Evolutionary conservation across 2,329 filamentous ascomycete species (phyloP).

Genomic region (Neurospora crassa): DNA sequence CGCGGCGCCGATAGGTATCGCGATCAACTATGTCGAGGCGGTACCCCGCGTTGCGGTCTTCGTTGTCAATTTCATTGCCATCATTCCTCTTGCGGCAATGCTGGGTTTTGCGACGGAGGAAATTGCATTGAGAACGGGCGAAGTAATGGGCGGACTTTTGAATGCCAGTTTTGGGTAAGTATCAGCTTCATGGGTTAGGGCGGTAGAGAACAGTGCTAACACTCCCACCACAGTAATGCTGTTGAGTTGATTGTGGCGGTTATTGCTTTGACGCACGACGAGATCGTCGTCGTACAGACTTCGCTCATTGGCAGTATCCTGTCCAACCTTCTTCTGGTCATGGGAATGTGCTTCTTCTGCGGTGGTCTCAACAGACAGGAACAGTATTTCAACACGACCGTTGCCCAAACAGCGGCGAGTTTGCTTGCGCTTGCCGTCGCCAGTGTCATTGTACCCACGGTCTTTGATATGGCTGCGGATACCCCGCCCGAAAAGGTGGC

Average conservation of each 20-base stretch:
- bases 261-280: conserved; percentile 63
- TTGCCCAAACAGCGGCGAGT: conserved; percentile 81
- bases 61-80: conserved; percentile 87
- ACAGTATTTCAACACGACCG: conserved; percentile 86
- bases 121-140: conserved; percentile 70
- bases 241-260: conserved; percentile 85
- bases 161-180: conserved; percentile 80
- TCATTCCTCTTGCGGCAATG: conserved; percentile 80
- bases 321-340: conserved; percentile 78
- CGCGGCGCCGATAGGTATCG: conserved; percentile 72
- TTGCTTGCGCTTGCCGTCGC: conserved; percentile 71
- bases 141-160: conserved; percentile 78
- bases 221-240: conserved; percentile 50
- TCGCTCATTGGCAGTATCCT: conserved; percentile 87
- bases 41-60: conserved; percentile 60
- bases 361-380: conserved; percentile 69
- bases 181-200: neutral
- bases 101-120: conserved; percentile 86
- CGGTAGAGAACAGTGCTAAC: conserved; percentile 5
- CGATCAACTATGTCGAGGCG: conserved; percentile 50
- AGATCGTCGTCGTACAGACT: conserved; percentile 82
- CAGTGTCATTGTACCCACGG: conserved; percentile 80
- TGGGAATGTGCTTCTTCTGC: conserved; percentile 90
- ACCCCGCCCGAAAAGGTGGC: conserved; percentile 42
- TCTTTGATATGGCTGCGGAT: conserved; percentile 53